These are phyloP conservation scores for Globisporangium spiculum DNA, from an alignment of 352 stramenopile species.

Conservation along the genomic window DNA sequence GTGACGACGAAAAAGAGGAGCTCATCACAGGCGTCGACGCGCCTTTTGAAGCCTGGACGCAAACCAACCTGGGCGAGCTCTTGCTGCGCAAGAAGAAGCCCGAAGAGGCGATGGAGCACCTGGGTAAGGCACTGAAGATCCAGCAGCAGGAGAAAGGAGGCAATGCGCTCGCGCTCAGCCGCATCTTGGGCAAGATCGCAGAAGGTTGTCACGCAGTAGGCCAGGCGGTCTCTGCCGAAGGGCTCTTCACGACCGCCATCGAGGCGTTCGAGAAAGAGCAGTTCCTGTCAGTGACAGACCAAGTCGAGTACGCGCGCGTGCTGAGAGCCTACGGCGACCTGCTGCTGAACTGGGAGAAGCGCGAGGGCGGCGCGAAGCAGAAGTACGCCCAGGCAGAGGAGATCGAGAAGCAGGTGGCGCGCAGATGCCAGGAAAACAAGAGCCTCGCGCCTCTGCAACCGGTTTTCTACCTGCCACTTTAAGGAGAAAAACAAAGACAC, in stretches of 20 bases:
- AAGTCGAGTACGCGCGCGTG: constrained; percentile 62
- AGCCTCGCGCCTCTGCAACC: constrained; percentile 36
- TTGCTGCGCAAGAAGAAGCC: constrained; percentile 54
- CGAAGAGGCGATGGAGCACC: constrained; percentile 64
- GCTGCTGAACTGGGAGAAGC: constrained; percentile 56
- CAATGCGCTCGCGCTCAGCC: constrained; percentile 55
- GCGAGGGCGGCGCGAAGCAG: constrained; percentile 37
- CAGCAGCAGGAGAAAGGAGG: constrained; percentile 48
- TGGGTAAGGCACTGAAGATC: constrained; percentile 63
- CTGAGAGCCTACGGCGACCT: constrained; percentile 58
- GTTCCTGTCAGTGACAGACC: constrained; percentile 49
- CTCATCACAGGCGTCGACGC: constrained; percentile 49
- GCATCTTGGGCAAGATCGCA: constrained; percentile 65
- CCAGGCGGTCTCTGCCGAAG: constrained; percentile 72
- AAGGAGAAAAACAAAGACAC: background rate
- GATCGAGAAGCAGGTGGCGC: constrained; percentile 34
- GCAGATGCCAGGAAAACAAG: constrained; percentile 28
- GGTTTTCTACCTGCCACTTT: constrained; percentile 55
- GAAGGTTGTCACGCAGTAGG: constrained; percentile 56
- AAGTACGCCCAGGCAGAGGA: constrained; percentile 38
- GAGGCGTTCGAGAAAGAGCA: constrained; percentile 67
- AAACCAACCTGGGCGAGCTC: constrained; percentile 71
- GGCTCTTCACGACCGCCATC: constrained; percentile 63
- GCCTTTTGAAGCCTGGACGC: constrained; percentile 61
- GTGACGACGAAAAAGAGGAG: constrained; percentile 43